phyloP scores from a whole-genome alignment of 192 early-diverging fungal species.

The Rhizophlyctis rosea region DNA sequence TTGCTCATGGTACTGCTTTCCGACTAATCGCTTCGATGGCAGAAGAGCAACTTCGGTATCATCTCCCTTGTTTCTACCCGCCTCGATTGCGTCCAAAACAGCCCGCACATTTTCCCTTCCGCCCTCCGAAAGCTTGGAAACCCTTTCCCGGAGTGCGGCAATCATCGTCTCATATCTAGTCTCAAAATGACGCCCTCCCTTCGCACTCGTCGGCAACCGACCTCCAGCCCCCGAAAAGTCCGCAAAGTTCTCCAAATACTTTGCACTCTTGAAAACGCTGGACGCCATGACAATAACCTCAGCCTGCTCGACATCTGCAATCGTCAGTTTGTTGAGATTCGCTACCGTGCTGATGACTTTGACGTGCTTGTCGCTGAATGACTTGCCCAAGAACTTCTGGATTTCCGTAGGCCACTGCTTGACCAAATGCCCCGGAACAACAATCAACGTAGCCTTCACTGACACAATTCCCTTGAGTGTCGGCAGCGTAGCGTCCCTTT shows the following conservation, averaged over 20 bases:
- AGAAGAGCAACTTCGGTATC: background rate
- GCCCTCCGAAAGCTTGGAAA: slow-evolving; percentile 21
- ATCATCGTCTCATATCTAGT: slow-evolving; percentile 30
- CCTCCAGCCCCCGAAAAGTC: slow-evolving; percentile 25
- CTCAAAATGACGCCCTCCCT: slow-evolving; percentile 37
- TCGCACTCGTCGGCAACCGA: slow-evolving; percentile 23
- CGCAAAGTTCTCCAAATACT: slow-evolving; percentile 39
- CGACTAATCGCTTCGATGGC: slow-evolving; percentile 21
- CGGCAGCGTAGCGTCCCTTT: background rate
- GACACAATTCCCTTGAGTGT: slow-evolving; percentile 21
- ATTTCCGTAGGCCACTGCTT: slow-evolving; percentile 48
- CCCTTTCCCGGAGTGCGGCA: slow-evolving; percentile 16
- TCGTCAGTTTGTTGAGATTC: slow-evolving; percentile 33
- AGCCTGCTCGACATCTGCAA: slow-evolving; percentile 35
- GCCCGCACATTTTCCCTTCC: slow-evolving; percentile 1
- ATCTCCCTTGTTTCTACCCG: background rate
- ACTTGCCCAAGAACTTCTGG: slow-evolving; percentile 35
- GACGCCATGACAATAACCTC: slow-evolving; percentile 40
- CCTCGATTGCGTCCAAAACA: slow-evolving; percentile 14
- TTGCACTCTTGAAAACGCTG: slow-evolving; percentile 23
- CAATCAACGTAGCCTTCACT: slow-evolving; percentile 40
- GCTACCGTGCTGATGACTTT: slow-evolving; percentile 29
- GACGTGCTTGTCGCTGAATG: slow-evolving; percentile 26
- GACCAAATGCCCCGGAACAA: slow-evolving; percentile 41
- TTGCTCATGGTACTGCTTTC: slow-evolving; percentile 15